A percentile compares a stretch with the other conserved stretches of the same genome.
phyloP scores from a whole-genome alignment of 352 stramenopile genomes.

The Globisporangium irregulare region DNA sequence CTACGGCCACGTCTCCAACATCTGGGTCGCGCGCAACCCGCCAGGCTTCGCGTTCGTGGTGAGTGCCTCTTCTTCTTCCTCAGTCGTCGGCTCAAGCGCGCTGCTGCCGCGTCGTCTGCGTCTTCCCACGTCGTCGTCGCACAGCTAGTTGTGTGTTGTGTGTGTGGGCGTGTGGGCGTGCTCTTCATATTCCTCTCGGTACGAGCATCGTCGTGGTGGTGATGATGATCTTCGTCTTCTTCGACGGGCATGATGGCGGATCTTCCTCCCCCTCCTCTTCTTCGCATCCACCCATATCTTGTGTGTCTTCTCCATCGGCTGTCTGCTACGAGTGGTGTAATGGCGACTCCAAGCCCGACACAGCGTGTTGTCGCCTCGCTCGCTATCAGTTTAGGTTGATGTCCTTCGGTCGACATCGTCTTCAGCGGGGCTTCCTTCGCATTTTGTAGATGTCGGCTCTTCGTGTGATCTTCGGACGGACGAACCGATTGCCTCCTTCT shows the following conservation, averaged over 20 bases:
- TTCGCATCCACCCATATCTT: not conserved
- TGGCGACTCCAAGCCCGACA: not conserved
- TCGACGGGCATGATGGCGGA: constrained; percentile 2
- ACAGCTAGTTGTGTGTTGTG: constrained; percentile 26
- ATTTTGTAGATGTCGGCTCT: not conserved
- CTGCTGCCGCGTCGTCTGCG: not conserved
- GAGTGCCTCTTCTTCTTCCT: constrained; percentile 39
- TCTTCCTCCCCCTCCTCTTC: constrained; percentile 3
- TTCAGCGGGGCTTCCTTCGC: not conserved
- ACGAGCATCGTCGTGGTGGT: not conserved
- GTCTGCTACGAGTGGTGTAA: not conserved
- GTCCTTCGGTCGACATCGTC: constrained; percentile 1
- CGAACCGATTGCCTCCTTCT: not conserved
- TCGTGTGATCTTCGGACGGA: constrained; percentile 4
- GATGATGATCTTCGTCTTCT: not conserved
- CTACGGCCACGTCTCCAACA: constrained; percentile 84
- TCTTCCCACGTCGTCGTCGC: constrained; percentile 7
- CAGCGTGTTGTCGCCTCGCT: not conserved
- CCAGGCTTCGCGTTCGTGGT: constrained; percentile 89
- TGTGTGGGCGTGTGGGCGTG: constrained; percentile 10
- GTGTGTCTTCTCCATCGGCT: not conserved
- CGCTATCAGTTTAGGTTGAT: not conserved
- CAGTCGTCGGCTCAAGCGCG: constrained; percentile 9
- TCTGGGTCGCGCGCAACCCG: constrained; percentile 86
- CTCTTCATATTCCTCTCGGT: constrained; percentile 9